A percentile compares a stretch with the other conserved stretches of the same genome.
These are phyloP conservation scores for Westerdykella sp. DNA, from an alignment of 2,329 filamentous ascomycete species.

Conservation along the genomic window DNA sequence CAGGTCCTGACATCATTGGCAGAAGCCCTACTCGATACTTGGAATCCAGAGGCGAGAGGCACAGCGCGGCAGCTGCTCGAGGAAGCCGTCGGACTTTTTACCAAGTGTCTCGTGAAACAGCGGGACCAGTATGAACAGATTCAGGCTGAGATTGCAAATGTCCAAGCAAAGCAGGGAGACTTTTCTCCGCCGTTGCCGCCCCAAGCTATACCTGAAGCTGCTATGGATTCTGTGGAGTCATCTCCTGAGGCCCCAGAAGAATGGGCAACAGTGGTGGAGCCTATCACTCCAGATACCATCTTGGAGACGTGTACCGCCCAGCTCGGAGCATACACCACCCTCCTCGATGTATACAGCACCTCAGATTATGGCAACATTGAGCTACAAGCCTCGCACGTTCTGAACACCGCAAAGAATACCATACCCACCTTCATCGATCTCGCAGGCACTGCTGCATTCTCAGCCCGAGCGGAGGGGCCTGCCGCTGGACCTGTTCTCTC, in stretches of 20 bases:
- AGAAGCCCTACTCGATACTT: slow-evolving; percentile 53
- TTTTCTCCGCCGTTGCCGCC: slow-evolving; percentile 7
- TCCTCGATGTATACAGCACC: slow-evolving; percentile 48
- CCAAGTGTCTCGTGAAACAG: slow-evolving; percentile 43
- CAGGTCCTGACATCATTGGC: slow-evolving; percentile 63
- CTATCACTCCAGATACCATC: slow-evolving; percentile 57
- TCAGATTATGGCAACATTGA: slow-evolving; percentile 45
- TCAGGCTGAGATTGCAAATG: slow-evolving; percentile 28
- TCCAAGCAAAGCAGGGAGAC: slow-evolving; percentile 18
- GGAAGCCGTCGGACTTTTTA: slow-evolving; percentile 56
- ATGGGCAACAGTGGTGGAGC: slow-evolving; percentile 62
- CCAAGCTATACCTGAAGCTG: neutral
- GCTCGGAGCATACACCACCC: slow-evolving; percentile 42
- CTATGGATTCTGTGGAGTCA: slow-evolving; percentile 18
- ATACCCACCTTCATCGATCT: slow-evolving; percentile 48
- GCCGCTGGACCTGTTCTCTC: slow-evolving; percentile 30
- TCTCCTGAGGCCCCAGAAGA: slow-evolving; percentile 44
- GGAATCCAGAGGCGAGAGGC: slow-evolving; percentile 37
- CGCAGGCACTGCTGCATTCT: slow-evolving; percentile 20
- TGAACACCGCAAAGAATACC: slow-evolving; percentile 48
- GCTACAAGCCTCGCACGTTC: slow-evolving; percentile 54
- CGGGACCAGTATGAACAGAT: slow-evolving; percentile 42
- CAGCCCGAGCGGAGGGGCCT: slow-evolving; percentile 17
- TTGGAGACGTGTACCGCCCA: slow-evolving; percentile 64
- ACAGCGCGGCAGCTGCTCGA: slow-evolving; percentile 51